Percentiles rank a stretch among this genome's conserved stretches.
phyloP scores from a whole-genome alignment of 106 monocot species.

The Dendrobium nobile region DNA sequence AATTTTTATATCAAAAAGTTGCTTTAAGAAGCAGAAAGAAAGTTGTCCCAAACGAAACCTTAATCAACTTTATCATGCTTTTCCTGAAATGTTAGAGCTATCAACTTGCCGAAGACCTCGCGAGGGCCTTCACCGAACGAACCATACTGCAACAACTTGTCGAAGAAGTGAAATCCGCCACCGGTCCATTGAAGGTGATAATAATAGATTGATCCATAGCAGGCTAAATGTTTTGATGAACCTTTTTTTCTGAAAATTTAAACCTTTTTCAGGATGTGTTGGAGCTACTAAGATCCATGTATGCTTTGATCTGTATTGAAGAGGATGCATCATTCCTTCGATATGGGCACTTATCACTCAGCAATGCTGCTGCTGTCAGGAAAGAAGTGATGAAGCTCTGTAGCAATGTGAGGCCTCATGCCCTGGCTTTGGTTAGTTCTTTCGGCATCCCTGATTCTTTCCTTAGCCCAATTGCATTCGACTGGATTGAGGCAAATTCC shows the following conservation, averaged over 20 bases:
- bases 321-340: slow-evolving; percentile 79
- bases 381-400: slow-evolving; percentile 63
- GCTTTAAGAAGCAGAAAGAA: too few species aligned
- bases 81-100: slow-evolving; percentile 49
- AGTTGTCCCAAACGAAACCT: too few species aligned
- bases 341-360: slow-evolving; percentile 56
- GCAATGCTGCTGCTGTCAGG: slow-evolving; percentile 58
- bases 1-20: too few species aligned
- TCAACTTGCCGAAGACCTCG: slow-evolving; percentile 79
- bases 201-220: background rate
- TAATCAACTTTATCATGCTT: background rate
- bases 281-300: slow-evolving; percentile 68
- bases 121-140: slow-evolving; percentile 76
- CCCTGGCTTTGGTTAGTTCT: slow-evolving; percentile 52
- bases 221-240: too few species aligned
- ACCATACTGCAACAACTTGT: slow-evolving; percentile 43
- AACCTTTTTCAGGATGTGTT: slow-evolving; percentile 52
- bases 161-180: slow-evolving; percentile 34
- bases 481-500: slow-evolving; percentile 90
- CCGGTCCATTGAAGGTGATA: slow-evolving; percentile 65
- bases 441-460: slow-evolving; percentile 88
- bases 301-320: slow-evolving; percentile 66
- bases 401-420: slow-evolving; percentile 67
- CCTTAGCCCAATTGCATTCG: slow-evolving; percentile 74
- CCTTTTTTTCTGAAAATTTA: background rate